Conservation (phyloP, 2,329 filamentous ascomycete species). For the Metarhizium brunneum region DNA sequence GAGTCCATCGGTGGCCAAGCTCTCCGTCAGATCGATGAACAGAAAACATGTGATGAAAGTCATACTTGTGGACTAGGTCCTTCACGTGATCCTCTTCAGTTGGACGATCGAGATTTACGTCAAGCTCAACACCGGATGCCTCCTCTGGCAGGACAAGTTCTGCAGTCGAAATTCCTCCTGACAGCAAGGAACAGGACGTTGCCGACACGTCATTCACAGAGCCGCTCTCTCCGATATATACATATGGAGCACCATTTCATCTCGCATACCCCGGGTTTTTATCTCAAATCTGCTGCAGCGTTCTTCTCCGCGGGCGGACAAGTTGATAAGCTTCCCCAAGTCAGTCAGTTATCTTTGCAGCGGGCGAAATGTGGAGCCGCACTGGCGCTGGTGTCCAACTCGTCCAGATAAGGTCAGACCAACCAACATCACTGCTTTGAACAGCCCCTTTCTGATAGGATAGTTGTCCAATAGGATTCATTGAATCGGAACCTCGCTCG, state of each 20-base stretch:
- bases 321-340: slow-evolving; percentile 1
- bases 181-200: no score
- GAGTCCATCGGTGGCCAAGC: neutral
- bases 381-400: neutral
- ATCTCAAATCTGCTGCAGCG: neutral
- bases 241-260: neutral
- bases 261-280: neutral
- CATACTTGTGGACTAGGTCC: neutral
- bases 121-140: neutral
- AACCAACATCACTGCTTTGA: slow-evolving; percentile 1
- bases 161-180: no score
- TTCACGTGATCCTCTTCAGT: neutral
- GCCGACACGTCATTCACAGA: neutral
- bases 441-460: neutral
- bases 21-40: neutral
- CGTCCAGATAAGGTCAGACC: neutral
- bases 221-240: neutral
- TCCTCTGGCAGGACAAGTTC: no score
- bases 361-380: neutral
- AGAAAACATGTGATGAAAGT: neutral
- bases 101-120: neutral
- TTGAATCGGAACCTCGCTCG: neutral
- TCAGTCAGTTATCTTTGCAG: slow-evolving; percentile 1
- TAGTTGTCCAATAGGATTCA: neutral
- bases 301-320: slow-evolving; percentile 4